Conservation (phyloP, 2,329 filamentous ascomycete genomes). For the Davidsoniella eucalypti region DNA sequence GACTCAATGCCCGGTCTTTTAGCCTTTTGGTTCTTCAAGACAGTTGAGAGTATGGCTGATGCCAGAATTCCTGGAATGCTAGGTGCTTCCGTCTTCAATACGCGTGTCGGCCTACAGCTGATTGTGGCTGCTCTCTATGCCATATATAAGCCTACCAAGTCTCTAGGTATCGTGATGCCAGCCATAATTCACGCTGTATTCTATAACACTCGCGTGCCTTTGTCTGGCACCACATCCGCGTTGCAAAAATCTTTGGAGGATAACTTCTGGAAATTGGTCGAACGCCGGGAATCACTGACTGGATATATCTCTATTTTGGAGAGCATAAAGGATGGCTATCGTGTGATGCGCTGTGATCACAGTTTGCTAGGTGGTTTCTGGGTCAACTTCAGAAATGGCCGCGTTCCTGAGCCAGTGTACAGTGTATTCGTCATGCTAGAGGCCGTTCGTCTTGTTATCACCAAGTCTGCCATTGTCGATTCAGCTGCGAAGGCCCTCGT, state of each 20-base stretch:
- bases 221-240: slow-evolving; percentile 38
- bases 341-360: slow-evolving; percentile 83
- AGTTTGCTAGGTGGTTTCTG: slow-evolving; percentile 88
- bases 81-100: slow-evolving; percentile 46
- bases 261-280: slow-evolving; percentile 59
- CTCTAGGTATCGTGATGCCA: slow-evolving; percentile 51
- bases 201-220: slow-evolving; percentile 58
- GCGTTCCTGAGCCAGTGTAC: slow-evolving; percentile 73
- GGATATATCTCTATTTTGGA: slow-evolving; percentile 88
- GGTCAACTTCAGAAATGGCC: slow-evolving; percentile 39
- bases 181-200: slow-evolving; percentile 55
- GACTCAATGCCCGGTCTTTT: slow-evolving; percentile 49
- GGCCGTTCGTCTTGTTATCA: slow-evolving; percentile 65
- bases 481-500: slow-evolving; percentile 64
- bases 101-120: slow-evolving; percentile 56
- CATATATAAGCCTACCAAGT: slow-evolving; percentile 24
- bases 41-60: slow-evolving; percentile 26
- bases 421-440: slow-evolving; percentile 94
- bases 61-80: slow-evolving; percentile 32
- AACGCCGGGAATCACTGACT: slow-evolving; percentile 70
- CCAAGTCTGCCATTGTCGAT: slow-evolving; percentile 36
- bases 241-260: slow-evolving; percentile 50
- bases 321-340: slow-evolving; percentile 51
- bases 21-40: slow-evolving; percentile 48
- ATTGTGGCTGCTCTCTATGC: slow-evolving; percentile 49